A percentile compares a stretch with the other conserved stretches of the same genome.
These are phyloP conservation scores for Ophiostoma himal-ulmi DNA, from an alignment of 2,329 filamentous ascomycete genomes.

Conservation along the genomic window DNA sequence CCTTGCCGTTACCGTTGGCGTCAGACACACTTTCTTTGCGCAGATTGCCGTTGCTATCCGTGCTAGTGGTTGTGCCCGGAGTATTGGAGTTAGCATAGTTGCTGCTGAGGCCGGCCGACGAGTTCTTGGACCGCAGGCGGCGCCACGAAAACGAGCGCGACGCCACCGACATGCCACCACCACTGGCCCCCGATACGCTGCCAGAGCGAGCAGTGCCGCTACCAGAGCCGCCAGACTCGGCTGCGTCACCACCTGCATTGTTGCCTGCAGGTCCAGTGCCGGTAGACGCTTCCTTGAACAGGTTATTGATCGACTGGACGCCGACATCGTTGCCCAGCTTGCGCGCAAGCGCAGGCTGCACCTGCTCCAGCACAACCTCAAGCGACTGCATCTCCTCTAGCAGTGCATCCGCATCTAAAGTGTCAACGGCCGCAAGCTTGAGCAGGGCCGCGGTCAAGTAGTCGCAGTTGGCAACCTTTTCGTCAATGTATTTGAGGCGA, in stretches of 20 bases:
- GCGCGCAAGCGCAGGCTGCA: constrained; percentile 68
- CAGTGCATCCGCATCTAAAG: constrained; percentile 82
- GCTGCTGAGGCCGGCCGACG: constrained; percentile 54
- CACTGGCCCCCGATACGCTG: constrained; percentile 38
- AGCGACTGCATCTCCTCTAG: constrained; percentile 90
- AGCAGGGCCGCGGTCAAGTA: constrained; percentile 80
- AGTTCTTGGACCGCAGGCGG: constrained; percentile 84
- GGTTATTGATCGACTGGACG: constrained; percentile 61
- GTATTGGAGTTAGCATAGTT: constrained; percentile 39
- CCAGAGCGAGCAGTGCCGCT: not conserved
- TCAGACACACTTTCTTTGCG: constrained; percentile 47
- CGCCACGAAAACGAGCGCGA: constrained; percentile 81
- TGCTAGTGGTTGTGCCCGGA: constrained; percentile 32
- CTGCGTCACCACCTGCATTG: constrained; percentile 42
- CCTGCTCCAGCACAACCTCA: constrained; percentile 79
- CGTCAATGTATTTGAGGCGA: constrained; percentile 84
- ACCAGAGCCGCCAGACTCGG: not conserved
- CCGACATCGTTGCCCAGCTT: constrained; percentile 93
- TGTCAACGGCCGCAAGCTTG: constrained; percentile 78
- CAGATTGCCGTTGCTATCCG: constrained; percentile 36
- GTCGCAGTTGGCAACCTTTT: constrained; percentile 90
- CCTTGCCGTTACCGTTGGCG: constrained; percentile 10
- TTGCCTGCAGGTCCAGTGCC: constrained; percentile 25
- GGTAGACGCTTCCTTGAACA: constrained; percentile 65
- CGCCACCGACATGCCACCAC: constrained; percentile 50